Percentiles rank a stretch among this genome's conserved stretches.
phyloP scores from a whole-genome alignment of 805 yeast species.

The Debaryomyces prosopidis region DNA sequence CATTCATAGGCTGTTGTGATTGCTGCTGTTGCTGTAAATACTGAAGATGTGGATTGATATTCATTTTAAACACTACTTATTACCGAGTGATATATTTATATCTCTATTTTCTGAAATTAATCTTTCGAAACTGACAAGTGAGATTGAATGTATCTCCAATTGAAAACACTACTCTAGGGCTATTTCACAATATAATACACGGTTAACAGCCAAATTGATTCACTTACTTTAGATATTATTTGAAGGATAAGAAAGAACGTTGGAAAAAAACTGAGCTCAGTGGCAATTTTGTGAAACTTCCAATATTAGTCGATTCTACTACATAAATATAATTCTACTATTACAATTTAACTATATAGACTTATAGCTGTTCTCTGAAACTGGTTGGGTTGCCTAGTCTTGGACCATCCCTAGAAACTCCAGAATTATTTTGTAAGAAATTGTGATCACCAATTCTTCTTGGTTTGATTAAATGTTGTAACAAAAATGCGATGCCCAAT shows the following conservation, averaged over 20 bases:
- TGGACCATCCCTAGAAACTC: conserved; percentile 5
- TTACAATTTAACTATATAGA: neutral
- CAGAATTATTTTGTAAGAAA: conserved; percentile 36
- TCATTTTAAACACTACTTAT: conserved; percentile 22
- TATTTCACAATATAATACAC: neutral
- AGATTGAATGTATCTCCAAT: neutral
- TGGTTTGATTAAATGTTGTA: conserved; percentile 84
- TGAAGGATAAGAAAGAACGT: neutral
- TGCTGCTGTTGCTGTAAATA: conserved; percentile 39
- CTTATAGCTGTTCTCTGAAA: conserved; percentile 27
- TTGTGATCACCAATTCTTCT: conserved; percentile 81
- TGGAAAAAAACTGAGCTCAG: neutral
- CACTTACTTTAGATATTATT: too few species aligned
- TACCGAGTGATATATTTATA: conserved; percentile 1
- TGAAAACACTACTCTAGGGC: neutral
- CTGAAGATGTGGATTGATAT: conserved; percentile 44
- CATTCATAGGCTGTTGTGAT: conserved; percentile 21
- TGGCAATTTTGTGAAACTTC: conserved; percentile 2
- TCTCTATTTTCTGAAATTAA: neutral
- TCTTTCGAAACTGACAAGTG: neutral
- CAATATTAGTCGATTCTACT: neutral
- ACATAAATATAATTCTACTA: neutral
- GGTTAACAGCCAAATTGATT: neutral
- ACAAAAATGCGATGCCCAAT: conserved; percentile 71
- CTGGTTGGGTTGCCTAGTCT: conserved; percentile 7